A percentile compares a stretch with the other conserved stretches of the same genome.
These are phyloP conservation scores for Suillus discolor DNA, from an alignment of 768 basidiomycete species.

Conservation along the genomic window DNA sequence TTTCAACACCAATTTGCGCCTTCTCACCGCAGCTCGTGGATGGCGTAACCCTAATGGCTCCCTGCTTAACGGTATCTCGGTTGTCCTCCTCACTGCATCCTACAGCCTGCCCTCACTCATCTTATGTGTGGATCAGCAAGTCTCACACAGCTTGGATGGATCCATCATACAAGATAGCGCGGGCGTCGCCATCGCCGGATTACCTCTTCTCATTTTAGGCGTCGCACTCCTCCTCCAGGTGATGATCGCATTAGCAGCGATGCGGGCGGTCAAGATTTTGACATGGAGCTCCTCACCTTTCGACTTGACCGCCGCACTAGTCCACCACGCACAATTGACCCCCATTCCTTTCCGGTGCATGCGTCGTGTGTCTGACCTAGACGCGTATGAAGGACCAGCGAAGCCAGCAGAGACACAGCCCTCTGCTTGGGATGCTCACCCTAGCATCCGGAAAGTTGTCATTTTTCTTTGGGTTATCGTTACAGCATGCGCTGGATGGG, in stretches of 20 bases:
- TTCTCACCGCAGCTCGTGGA: conserved; percentile 25
- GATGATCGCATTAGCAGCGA: conserved; percentile 25
- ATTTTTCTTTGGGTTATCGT: conserved; percentile 26
- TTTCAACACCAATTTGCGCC: conserved; percentile 35
- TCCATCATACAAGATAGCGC: too few relatives aligned
- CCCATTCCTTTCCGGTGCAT: conserved; percentile 27
- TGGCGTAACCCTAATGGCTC: conserved; percentile 27
- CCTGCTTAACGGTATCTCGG: conserved; percentile 23
- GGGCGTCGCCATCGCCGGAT: conserved; percentile 14
- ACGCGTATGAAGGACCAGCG: conserved; percentile 12
- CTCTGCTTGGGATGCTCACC: conserved; percentile 31
- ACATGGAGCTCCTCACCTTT: conserved; percentile 37
- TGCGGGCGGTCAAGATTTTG: conserved; percentile 23
- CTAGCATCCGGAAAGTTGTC: conserved; percentile 22
- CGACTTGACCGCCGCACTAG: conserved; percentile 31
- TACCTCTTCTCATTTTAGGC: conserved; percentile 33
- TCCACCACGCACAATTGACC: conserved; percentile 27
- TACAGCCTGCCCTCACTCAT: conserved; percentile 24
- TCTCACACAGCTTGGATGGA: too few relatives aligned
- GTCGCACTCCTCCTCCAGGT: conserved; percentile 21
- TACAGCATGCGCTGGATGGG: conserved; percentile 24
- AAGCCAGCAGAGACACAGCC: conserved; percentile 21
- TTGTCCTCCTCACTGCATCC: conserved; percentile 25
- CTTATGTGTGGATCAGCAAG: too few relatives aligned
- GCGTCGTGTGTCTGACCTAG: conserved; percentile 21